Evolutionary conservation across 768 basidiomycete genomes (phyloP).

Genomic region (Mycena maculata): DNA sequence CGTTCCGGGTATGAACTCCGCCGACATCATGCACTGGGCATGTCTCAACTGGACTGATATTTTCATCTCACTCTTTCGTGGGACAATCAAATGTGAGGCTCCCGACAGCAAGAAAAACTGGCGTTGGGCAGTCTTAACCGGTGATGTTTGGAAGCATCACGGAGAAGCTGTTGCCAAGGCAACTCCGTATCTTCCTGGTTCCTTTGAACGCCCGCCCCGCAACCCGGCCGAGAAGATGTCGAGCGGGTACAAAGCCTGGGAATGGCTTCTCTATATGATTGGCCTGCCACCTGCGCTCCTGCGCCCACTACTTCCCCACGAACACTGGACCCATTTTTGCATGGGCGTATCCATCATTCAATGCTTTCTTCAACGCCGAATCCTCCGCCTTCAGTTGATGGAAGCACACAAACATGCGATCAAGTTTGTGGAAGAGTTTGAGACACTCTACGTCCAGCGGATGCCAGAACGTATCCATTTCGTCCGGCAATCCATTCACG

Average conservation of each 20-base stretch:
- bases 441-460: slow-evolving; percentile 41
- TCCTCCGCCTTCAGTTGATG: slow-evolving; percentile 11
- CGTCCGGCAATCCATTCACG: slow-evolving; percentile 39
- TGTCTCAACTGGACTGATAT: neutral
- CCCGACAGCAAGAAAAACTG: slow-evolving; percentile 32
- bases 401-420: slow-evolving; percentile 12
- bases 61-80: slow-evolving; percentile 37
- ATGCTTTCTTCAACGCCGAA: slow-evolving; percentile 26
- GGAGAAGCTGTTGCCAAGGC: slow-evolving; percentile 36
- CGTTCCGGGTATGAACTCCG: neutral
- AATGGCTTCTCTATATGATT: slow-evolving; percentile 34
- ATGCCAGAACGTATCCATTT: slow-evolving; percentile 40
- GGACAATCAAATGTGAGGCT: slow-evolving; percentile 30
- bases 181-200: slow-evolving; percentile 33
- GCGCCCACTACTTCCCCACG: slow-evolving; percentile 23
- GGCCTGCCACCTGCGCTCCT: slow-evolving; percentile 39
- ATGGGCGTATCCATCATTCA: slow-evolving; percentile 33
- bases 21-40: slow-evolving; percentile 1
- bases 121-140: slow-evolving; percentile 36
- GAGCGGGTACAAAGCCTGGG: slow-evolving; percentile 41
- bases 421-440: slow-evolving; percentile 41
- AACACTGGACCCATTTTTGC: slow-evolving; percentile 38
- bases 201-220: slow-evolving; percentile 39
- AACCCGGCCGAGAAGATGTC: slow-evolving; percentile 42
- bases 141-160: slow-evolving; percentile 36